Base-by-base conservation (phyloP, 768 basidiomycete genomes). In the Psilocybe sp. region DNA sequence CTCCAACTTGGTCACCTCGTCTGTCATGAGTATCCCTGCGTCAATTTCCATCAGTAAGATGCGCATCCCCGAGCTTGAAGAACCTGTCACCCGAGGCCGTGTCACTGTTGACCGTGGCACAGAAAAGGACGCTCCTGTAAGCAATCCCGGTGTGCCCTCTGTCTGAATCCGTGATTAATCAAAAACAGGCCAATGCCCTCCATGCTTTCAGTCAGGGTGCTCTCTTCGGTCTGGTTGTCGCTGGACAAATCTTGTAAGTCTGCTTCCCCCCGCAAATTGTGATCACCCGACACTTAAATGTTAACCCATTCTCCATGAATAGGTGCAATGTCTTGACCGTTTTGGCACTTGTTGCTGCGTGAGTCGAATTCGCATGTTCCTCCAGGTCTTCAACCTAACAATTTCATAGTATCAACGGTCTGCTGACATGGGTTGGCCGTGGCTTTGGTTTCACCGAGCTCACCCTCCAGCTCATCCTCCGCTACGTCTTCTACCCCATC, bases 11-110 rank as follows among this genome's bases (percentile, higher is more conserved):
- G 74, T 93, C 58, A 94, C 92, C 2, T 87, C 93, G 5, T 92
- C 90, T 7, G 87, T 95, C 51, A 96, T 96, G 93, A 89, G 86
- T 65, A 96, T 97, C 53, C 94, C 94, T 15, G 94, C 93, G 0
- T 93, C 92, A 12, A 94, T 96, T 64, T 81, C 92, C 2, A 93
- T 96, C 60, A 88, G 85, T 64, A 96, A 96, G 69, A 74, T 95
- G 59, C 89, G 92, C 39, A 56, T 85, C 32, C 93, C 93, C 0
- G 93, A 96, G 70, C 65, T 76, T 20, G 92, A 93, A 15, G 89
- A 89, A 56, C 92, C 92, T 23, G 79, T 92, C 39, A 94, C 92
- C 23, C 86, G 88, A 32, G 92, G 92, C 11, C 80, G 73, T 32
- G 79, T 94, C 50, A 79, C 87, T 43, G 77, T 94, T 49, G 89